Evolutionary conservation across 1,284 basidiomycete species (phyloP), one percentile per base, ranked within the genome.

Genomic region (Tilletiaria anomala): DNA sequence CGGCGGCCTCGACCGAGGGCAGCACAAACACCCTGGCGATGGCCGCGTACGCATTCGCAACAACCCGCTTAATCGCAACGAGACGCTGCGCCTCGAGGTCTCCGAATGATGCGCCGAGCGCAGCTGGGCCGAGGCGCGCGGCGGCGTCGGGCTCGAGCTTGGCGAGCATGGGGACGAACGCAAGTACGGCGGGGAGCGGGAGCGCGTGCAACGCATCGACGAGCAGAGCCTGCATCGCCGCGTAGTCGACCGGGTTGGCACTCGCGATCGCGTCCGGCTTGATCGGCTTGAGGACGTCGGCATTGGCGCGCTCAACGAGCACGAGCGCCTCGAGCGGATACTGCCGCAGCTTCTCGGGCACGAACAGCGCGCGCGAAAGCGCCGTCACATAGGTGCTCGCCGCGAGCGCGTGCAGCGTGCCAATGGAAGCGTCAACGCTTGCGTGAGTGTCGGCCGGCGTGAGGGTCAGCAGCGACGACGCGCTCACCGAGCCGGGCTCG

Each of bases 161-260:
- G 22, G 86, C 63, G 29, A 96, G 69, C 80, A 91, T 88, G 1
- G 89, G 88, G 23, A 85, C 71, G 21, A 83, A 79, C 1, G 80
- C 78, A 16, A 87, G 67, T 26, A 91, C 60, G 1, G 80, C 80
- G 18, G 80, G 75, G 20, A 80, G 69, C 1, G 88, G 84, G 14
- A 81, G 65, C 32, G 79, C 73, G 40, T 78, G 72, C 37, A 86
- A 78, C 12, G 83, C 70, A 3, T 75, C 74, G 14, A 72, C 73
- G 21, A 94, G 72, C 35, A 89, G 73, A 31, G 74, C 71, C n/a
- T 80, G 69, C 29, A 87, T 75, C 50, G 79, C 76, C 2, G 77
- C 71, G 62, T 84, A 88, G 63, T 94, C 89, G 24, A 78, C 77
- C 11, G 80, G 71, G 3, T 73, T 73, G 2, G 76, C 76, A 50